Evolutionary conservation across 306 rosid species (phyloP), one percentile per base, ranked within the genome.

Genomic region (Vachellia collinsii): DNA sequence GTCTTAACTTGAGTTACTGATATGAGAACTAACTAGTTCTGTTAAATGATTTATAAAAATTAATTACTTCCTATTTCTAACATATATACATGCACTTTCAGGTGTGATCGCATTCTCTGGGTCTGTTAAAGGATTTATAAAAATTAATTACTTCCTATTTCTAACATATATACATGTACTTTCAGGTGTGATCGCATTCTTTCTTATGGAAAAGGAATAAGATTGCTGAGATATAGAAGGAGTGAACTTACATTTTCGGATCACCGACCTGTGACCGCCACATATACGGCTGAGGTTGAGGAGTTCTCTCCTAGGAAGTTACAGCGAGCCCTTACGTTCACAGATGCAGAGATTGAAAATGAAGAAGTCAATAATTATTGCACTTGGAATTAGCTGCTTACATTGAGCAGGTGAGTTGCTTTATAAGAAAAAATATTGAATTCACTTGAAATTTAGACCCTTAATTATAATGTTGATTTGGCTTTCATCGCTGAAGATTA

Each of bases 71-170:
- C 44, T 41, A 41, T 41, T 41, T 41, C 44, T 22, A 76, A 29
- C 34, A 29, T 29, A 29, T 29, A 29, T 29, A 29, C 34, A 29
- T 29, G 34, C 34, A 29, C 34, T 85, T 67, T 86, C 92, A 96
- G 98, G 99, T 96, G 99, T 66, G 99, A 93, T 79, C 97, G 98
- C 11, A 83, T 96, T 82, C 97, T 96, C n/a, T n/a, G n/a, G n/a
- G n/a, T n/a, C n/a, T n/a, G n/a, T n/a, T n/a, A n/a, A n/a, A n/a
- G n/a, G n/a, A n/a, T 76, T 48, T 48, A 4, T 48, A 11, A 14
- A 48, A 48, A 48, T 5, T 14, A 48, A 48, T 51, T 16, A 16
- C 58, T 51, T 51, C 58, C n/a, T 16, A 16, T 14, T 50, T 17
- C 8, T 23, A 79, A 74, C 77, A 80, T 72, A 20, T 79, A 19